phyloP scores from a whole-genome alignment of 495 filamentous ascomycete species.

The Neurospora sp. region DNA sequence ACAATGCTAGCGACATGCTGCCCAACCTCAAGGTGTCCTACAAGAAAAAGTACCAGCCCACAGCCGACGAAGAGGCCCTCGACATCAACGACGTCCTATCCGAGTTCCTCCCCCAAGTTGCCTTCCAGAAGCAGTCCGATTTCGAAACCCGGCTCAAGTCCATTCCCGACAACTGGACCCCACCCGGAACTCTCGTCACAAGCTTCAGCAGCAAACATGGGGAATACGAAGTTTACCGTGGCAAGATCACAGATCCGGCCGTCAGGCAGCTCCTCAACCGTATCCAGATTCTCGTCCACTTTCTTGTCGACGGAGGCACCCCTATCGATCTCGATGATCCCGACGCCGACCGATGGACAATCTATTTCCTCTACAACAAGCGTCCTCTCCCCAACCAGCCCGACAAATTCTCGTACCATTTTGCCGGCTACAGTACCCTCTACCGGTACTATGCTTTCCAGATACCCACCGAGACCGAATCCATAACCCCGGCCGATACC shows the following conservation, averaged over 20 bases:
- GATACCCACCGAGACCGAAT: not conserved
- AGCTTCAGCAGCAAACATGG: constrained; percentile 26
- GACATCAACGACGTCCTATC: constrained; percentile 57
- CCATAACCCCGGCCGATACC: constrained; percentile 9
- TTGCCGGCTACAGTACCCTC: constrained; percentile 79
- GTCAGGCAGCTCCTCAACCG: constrained; percentile 60
- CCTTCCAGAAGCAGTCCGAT: constrained; percentile 48
- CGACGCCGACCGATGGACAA: constrained; percentile 71
- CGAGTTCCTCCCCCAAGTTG: constrained; percentile 57
- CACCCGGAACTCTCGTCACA: constrained; percentile 40
- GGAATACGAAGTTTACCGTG: constrained; percentile 44
- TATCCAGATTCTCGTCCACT: constrained; percentile 69
- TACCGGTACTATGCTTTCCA: constrained; percentile 69
- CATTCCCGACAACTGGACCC: constrained; percentile 46
- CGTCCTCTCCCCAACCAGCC: constrained; percentile 32
- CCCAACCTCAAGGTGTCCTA: constrained; percentile 64
- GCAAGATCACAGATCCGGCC: constrained; percentile 38
- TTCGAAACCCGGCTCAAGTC: constrained; percentile 50
- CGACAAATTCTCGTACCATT: constrained; percentile 49
- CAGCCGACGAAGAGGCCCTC: constrained; percentile 59
- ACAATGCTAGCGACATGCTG: constrained; percentile 71
- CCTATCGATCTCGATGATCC: constrained; percentile 61
- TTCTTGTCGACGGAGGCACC: constrained; percentile 87
- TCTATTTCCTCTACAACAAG: constrained; percentile 75
- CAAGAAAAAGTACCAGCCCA: constrained; percentile 59